Evolutionary conservation across 2,329 filamentous ascomycete species (phyloP).

Genomic region (Drechslera avenae): DNA sequence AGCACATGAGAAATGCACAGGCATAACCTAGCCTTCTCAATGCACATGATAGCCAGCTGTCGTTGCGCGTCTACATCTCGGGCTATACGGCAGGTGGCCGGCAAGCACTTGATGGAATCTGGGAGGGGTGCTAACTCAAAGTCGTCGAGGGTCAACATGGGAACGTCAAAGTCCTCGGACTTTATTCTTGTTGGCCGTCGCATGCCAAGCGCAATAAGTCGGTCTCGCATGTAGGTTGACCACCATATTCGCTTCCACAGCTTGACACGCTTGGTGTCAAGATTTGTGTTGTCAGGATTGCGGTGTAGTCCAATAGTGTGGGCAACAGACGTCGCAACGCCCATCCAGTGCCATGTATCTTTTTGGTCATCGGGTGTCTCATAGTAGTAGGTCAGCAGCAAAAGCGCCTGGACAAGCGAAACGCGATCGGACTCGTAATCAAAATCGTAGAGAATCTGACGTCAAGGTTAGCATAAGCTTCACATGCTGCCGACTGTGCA

Average conservation of each 20-base stretch:
- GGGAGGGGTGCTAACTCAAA: conserved; percentile 77
- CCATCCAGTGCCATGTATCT: conserved; percentile 99
- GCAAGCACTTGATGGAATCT: conserved; percentile 70
- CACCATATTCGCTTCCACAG: conserved; percentile 98
- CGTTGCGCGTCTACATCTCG: conserved; percentile 74
- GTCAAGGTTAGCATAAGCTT: conserved; percentile 18
- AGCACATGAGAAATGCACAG: conserved; percentile 88
- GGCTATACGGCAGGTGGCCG: conserved; percentile 71
- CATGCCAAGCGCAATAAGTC: conserved; percentile 91
- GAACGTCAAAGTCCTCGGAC: conserved; percentile 90
- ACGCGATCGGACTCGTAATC: conserved; percentile 93
- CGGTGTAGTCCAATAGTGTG: conserved; percentile 93
- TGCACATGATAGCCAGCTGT: conserved; percentile 84
- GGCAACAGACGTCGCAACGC: conserved; percentile 87
- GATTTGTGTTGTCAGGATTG: conserved; percentile 77
- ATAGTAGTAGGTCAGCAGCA: conserved; percentile 97
- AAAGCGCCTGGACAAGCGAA: conserved; percentile 81
- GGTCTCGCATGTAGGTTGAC: conserved; percentile 95
- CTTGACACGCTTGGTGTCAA: conserved; percentile 74
- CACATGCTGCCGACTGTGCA: not conserved
- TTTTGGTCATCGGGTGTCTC: conserved; percentile 97
- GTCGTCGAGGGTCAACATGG: conserved; percentile 82
- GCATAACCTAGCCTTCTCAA: conserved; percentile 88
- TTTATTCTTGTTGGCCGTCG: conserved; percentile 89
- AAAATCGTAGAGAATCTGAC: conserved; percentile 84